A percentile compares a stretch with the other conserved stretches of the same genome.
phyloP scores from a whole-genome alignment of 2,329 filamentous ascomycete genomes.

The Xylariomycetidae sp. region DNA sequence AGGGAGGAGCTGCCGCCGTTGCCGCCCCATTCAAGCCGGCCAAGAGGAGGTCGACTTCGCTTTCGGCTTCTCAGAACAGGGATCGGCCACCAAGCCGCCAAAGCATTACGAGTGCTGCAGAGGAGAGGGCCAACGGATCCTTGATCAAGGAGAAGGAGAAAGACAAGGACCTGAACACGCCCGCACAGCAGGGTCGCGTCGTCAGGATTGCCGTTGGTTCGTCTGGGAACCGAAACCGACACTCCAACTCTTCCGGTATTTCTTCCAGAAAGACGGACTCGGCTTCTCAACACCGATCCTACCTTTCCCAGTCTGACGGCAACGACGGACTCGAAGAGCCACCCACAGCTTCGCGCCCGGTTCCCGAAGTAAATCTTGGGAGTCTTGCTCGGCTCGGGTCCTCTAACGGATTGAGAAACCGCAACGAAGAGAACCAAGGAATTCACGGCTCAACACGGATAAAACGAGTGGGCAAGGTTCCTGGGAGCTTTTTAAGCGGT shows the following conservation, averaged over 20 bases:
- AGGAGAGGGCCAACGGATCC: slow-evolving; percentile 31
- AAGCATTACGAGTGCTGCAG: slow-evolving; percentile 35
- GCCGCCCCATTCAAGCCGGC: slow-evolving; percentile 25
- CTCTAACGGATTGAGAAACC: slow-evolving; percentile 41
- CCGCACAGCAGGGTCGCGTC: slow-evolving; percentile 43
- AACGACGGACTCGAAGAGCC: slow-evolving; percentile 43
- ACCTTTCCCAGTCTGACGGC: slow-evolving; percentile 26
- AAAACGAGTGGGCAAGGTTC: slow-evolving; percentile 68
- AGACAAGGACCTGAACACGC: slow-evolving; percentile 45
- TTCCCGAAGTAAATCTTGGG: slow-evolving; percentile 39
- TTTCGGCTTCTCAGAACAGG: slow-evolving; percentile 30
- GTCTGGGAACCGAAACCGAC: slow-evolving; percentile 36
- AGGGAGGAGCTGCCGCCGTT: slow-evolving; percentile 13
- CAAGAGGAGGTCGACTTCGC: slow-evolving; percentile 41
- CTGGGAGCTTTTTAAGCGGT: slow-evolving; percentile 72
- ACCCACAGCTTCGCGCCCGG: slow-evolving; percentile 42
- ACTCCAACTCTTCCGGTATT: slow-evolving; percentile 29
- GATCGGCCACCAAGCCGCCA: slow-evolving; percentile 34
- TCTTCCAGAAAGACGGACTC: slow-evolving; percentile 28
- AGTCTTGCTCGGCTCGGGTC: slow-evolving; percentile 49
- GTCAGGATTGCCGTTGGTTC: slow-evolving; percentile 51
- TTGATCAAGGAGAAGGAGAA: slow-evolving; percentile 26
- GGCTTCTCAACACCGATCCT: slow-evolving; percentile 30
- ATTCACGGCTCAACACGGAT: slow-evolving; percentile 70
- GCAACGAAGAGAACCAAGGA: slow-evolving; percentile 57